These are phyloP conservation scores for Solanum raphanifolium DNA, from an alignment of 257 asterid genomes.

Conservation along the genomic window DNA sequence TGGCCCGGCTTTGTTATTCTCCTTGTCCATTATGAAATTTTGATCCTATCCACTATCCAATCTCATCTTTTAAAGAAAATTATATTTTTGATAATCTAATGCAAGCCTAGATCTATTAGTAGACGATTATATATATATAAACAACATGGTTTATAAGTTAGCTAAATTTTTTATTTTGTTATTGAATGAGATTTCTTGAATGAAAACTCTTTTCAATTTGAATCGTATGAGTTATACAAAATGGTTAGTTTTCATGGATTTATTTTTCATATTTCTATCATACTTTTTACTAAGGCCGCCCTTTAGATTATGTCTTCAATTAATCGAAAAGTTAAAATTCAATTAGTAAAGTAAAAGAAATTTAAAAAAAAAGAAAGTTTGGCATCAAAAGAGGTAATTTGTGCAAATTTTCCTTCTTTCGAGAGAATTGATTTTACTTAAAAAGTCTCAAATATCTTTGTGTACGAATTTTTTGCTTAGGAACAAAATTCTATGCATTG, in stretches of 20 bases:
- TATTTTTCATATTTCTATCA: no score
- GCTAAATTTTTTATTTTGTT: no score
- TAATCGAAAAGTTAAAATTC: background rate
- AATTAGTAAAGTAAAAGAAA: no score
- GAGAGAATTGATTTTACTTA: background rate
- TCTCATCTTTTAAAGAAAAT: background rate
- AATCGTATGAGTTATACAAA: no score
- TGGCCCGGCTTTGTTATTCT: background rate
- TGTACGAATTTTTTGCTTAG: background rate
- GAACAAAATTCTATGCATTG: background rate
- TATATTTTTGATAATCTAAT: background rate
- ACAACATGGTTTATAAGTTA: no score
- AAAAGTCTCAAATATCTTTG: background rate
- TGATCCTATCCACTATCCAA: background rate
- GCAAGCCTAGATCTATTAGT: background rate
- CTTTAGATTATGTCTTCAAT: background rate
- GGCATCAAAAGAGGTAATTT: background rate
- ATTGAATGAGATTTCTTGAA: no score
- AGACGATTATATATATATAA: no score
- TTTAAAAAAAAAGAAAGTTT: background rate
- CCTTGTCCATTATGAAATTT: background rate
- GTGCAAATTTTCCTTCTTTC: background rate
- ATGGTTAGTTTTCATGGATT: no score
- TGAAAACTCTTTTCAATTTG: no score
- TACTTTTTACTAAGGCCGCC: background rate